phyloP scores from a whole-genome alignment of 345 rosid species.

The Eucalyptus polybractea region DNA sequence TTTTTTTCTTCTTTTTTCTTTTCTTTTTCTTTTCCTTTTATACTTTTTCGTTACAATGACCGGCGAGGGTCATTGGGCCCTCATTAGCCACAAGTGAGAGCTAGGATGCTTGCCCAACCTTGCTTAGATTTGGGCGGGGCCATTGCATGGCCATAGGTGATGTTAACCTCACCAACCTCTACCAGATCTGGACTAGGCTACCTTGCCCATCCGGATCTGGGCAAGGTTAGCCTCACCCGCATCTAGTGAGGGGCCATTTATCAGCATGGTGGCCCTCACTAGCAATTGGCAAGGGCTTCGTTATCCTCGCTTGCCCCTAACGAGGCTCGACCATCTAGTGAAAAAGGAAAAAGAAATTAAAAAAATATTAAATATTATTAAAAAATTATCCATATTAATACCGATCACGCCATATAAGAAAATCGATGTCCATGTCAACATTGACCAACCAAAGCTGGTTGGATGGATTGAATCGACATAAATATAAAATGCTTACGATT shows the following conservation, averaged over 20 bases:
- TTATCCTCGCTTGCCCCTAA: background rate
- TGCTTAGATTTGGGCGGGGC: fast-evolving
- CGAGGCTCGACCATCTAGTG: background rate
- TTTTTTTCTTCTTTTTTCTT: too few species aligned
- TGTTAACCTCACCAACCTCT: too few species aligned
- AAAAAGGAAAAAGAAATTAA: too few species aligned
- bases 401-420: too few species aligned
- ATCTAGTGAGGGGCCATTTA: background rate
- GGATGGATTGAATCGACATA: background rate
- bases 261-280: background rate
- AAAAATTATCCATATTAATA: too few species aligned
- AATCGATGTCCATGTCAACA: too few species aligned
- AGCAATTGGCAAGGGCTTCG: background rate
- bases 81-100: background rate
- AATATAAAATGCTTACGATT: too few species aligned
- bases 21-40: too few species aligned
- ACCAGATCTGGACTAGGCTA: too few species aligned
- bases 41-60: too few species aligned
- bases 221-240: background rate
- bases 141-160: background rate
- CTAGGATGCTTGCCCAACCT: background rate
- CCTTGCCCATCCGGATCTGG: background rate
- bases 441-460: background rate
- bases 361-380: too few species aligned
- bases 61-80: background rate